These are phyloP conservation scores for Protostelium mycophagum DNA, from an alignment of 78 protist species.

Conservation along the genomic window DNA sequence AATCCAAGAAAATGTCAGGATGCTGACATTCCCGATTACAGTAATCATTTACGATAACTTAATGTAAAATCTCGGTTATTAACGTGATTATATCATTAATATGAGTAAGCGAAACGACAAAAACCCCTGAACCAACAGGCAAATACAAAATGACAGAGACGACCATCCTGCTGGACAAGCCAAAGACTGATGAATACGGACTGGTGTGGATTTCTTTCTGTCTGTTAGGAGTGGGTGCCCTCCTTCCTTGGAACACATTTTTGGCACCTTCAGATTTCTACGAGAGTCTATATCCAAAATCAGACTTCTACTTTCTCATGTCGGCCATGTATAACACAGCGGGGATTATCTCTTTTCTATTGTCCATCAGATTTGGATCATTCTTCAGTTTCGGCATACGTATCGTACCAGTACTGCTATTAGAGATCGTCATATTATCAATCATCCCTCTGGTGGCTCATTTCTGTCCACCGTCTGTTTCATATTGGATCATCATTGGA, in stretches of 20 bases:
- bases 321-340: constrained; percentile 42
- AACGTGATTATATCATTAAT: too few relatives aligned
- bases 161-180: too few relatives aligned
- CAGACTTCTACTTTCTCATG: constrained; percentile 23
- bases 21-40: too few relatives aligned
- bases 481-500: background rate
- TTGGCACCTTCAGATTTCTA: constrained; percentile 38
- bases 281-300: constrained; percentile 11
- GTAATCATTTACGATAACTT: too few relatives aligned
- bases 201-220: constrained; percentile 42
- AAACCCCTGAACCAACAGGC: too few relatives aligned
- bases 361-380: constrained; percentile 26
- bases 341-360: constrained; percentile 33
- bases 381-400: constrained; percentile 26
- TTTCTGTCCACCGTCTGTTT: background rate
- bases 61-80: too few relatives aligned
- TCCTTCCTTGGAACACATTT: constrained; percentile 51
- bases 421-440: constrained; percentile 12
- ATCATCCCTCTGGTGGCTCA: constrained; percentile 36
- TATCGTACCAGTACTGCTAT: constrained; percentile 11
- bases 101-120: too few relatives aligned
- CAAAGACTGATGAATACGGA: constrained; percentile 32
- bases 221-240: constrained; percentile 36
- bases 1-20: too few relatives aligned
- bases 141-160: too few relatives aligned